phyloP scores from a whole-genome alignment of 2,329 filamentous ascomycete genomes.

The Colletotrichum liaoningense region DNA sequence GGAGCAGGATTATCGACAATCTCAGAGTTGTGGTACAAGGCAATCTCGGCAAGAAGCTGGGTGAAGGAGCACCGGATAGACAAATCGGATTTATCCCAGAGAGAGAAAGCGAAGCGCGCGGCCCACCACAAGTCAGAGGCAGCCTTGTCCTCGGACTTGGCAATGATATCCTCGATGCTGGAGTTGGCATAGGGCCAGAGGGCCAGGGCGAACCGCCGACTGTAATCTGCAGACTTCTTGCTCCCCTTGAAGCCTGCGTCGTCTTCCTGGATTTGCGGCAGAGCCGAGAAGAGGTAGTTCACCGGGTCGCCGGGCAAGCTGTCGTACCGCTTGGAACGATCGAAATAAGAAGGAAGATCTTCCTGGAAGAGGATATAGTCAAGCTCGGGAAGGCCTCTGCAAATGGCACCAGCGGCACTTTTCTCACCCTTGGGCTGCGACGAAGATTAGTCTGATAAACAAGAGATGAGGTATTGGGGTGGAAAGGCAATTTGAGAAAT shows the following conservation, averaged over 20 bases:
- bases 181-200: conserved; percentile 36
- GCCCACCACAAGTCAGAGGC: conserved; percentile 29
- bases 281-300: conserved; percentile 15
- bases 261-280: conserved; percentile 16
- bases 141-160: background rate
- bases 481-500: background rate
- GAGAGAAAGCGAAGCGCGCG: conserved; percentile 25
- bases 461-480: background rate
- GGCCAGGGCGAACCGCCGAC: conserved; percentile 16
- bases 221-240: background rate
- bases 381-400: conserved; percentile 1
- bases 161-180: conserved; percentile 8
- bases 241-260: background rate
- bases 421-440: background rate
- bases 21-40: background rate
- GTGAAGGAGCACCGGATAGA: conserved; percentile 28
- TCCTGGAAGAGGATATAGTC: conserved; percentile 31
- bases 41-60: conserved; percentile 25
- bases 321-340: conserved; percentile 22
- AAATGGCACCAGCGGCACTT: background rate
- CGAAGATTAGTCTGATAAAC: background rate
- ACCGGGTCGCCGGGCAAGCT: conserved; percentile 22
- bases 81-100: conserved; percentile 20
- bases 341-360: conserved; percentile 14
- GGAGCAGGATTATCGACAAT: background rate